These are phyloP conservation scores for Solanum appendiculatum DNA, from an alignment of 257 asterid genomes.

Conservation along the genomic window DNA sequence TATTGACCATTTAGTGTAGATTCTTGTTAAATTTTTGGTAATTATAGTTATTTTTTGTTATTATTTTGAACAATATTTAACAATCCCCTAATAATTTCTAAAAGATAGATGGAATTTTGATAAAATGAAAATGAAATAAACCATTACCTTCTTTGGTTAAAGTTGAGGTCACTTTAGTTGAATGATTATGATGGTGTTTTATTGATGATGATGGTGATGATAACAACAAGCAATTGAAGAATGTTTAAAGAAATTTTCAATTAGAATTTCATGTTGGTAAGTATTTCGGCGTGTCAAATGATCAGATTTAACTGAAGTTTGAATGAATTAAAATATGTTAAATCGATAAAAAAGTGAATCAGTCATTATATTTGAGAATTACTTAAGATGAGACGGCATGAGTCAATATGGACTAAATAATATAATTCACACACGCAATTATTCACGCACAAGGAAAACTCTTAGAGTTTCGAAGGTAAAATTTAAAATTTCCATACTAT, in stretches of 20 bases:
- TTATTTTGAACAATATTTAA: background rate
- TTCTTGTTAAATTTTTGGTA: background rate
- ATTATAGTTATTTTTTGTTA: background rate
- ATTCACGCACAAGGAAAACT: background rate
- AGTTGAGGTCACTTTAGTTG: background rate
- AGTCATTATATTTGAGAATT: too few relatives aligned
- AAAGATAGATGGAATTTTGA: background rate
- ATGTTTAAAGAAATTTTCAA: background rate
- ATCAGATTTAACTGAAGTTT: background rate
- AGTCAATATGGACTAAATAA: too few relatives aligned
- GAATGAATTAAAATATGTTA: accelerated
- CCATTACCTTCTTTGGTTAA: background rate
- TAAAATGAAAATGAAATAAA: background rate
- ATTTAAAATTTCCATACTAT: background rate
- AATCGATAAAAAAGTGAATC: background rate
- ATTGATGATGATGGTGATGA: background rate
- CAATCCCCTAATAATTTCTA: background rate
- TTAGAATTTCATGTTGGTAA: background rate
- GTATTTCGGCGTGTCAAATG: accelerated
- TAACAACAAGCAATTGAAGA: background rate
- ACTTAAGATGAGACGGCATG: too few relatives aligned
- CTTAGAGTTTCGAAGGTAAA: background rate
- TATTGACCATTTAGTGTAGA: background rate
- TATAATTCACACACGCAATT: background rate
- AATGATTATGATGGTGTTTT: background rate